Conservation (phyloP, 805 yeast species). For the Candida sanyiensis region DNA sequence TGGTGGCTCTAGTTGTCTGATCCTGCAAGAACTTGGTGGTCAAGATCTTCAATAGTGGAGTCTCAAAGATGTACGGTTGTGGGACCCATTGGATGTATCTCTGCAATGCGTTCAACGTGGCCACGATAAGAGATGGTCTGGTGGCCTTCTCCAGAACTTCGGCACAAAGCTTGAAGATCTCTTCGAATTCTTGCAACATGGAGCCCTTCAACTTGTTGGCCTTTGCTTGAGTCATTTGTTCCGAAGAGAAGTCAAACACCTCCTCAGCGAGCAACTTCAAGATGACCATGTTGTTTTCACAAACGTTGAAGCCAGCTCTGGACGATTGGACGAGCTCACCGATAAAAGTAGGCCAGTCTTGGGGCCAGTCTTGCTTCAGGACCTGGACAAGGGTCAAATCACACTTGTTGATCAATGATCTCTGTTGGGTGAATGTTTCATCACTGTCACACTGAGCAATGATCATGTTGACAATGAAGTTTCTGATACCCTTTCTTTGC, state of each 20-base stretch:
- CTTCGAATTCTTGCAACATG: slow-evolving; percentile 86
- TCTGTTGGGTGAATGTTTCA: slow-evolving; percentile 58
- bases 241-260: slow-evolving; percentile 92
- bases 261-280: slow-evolving; percentile 88
- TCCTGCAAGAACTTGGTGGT: slow-evolving; percentile 73
- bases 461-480: slow-evolving; percentile 90
- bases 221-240: slow-evolving; percentile 95
- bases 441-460: slow-evolving; percentile 86
- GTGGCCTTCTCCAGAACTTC: slow-evolving; percentile 87
- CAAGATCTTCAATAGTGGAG: slow-evolving; percentile 67
- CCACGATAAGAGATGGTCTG: slow-evolving; percentile 75
- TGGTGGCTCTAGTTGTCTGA: slow-evolving; percentile 71
- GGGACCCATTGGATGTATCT: slow-evolving; percentile 96
- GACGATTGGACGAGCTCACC: slow-evolving; percentile 88
- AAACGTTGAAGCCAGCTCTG: slow-evolving; percentile 81
- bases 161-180: slow-evolving; percentile 86
- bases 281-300: slow-evolving; percentile 96
- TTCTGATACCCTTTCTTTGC: slow-evolving; percentile 88
- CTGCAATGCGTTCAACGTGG: slow-evolving; percentile 77
- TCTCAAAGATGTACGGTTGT: slow-evolving; percentile 80
- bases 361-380: slow-evolving; percentile 98
- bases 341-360: slow-evolving; percentile 94
- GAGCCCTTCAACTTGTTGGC: slow-evolving; percentile 75
- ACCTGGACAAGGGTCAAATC: slow-evolving; percentile 92
- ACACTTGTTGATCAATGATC: slow-evolving; percentile 84